Conservation (phyloP, 768 basidiomycete species). For the Dacryopinax primogenitus region DNA sequence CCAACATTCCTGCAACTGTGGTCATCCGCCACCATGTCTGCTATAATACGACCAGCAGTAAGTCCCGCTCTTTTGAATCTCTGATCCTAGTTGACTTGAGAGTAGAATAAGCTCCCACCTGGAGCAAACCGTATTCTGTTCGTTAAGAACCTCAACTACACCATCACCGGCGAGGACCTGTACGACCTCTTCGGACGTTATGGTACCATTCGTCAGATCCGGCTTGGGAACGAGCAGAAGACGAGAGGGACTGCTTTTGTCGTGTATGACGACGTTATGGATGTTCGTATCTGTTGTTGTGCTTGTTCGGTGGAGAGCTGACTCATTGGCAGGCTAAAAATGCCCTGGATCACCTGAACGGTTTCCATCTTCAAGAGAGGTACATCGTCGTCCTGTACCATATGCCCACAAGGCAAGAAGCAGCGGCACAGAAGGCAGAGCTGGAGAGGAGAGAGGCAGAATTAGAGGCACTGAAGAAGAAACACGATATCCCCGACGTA, state of each 20-base stretch:
- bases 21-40: conserved; percentile 7
- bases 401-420: conserved; percentile 94
- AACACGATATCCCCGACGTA: conserved; percentile 47
- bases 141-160: conserved; percentile 86
- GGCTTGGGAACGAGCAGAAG: conserved; percentile 84
- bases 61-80: neutral
- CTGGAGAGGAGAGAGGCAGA: conserved; percentile 85
- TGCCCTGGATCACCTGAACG: conserved; percentile 90
- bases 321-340: conserved; percentile 67
- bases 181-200: conserved; percentile 97
- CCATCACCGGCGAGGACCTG: conserved; percentile 83
- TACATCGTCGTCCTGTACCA: conserved; percentile 98
- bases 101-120: conserved; percentile 55
- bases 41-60: neutral
- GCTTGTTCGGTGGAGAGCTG: neutral
- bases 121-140: conserved; percentile 87
- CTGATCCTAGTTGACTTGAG: neutral
- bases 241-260: conserved; percentile 94
- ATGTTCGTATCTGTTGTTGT: conserved; percentile 39
- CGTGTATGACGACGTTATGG: conserved; percentile 93
- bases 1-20: neutral
- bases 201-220: conserved; percentile 89
- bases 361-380: conserved; percentile 94
- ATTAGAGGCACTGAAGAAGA: conserved; percentile 70
- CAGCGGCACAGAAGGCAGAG: conserved; percentile 84